Evolutionary conservation across 2,329 filamentous ascomycete genomes (phyloP).

Genomic region (Botrytis porri): DNA sequence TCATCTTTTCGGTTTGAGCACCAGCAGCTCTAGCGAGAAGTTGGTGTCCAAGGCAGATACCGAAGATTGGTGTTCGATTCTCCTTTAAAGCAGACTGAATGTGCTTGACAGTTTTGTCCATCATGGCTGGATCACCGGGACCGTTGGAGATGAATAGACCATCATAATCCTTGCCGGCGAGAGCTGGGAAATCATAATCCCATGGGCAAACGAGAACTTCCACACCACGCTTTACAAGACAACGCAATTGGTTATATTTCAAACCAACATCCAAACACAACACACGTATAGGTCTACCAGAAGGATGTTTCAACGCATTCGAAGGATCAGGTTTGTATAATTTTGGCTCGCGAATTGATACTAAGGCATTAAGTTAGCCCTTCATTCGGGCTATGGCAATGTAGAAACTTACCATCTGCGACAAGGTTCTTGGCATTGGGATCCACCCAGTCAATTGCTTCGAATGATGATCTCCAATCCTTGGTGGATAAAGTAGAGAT

Average conservation of each 20-base stretch:
- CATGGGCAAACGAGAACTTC: slow-evolving; percentile 94
- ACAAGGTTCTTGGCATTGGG: slow-evolving; percentile 93
- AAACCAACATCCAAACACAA: slow-evolving; percentile 94
- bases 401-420: slow-evolving; percentile 72
- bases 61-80: slow-evolving; percentile 83
- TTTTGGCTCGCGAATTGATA: slow-evolving; percentile 83
- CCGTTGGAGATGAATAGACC: slow-evolving; percentile 98
- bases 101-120: slow-evolving; percentile 76
- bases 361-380: slow-evolving; percentile 53
- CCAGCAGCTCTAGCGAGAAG: slow-evolving; percentile 85
- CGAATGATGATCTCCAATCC: slow-evolving; percentile 59
- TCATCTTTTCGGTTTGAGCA: slow-evolving; percentile 89
- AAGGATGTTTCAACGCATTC: slow-evolving; percentile 77
- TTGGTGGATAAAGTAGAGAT: slow-evolving; percentile 42
- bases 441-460: slow-evolving; percentile 82
- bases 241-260: slow-evolving; percentile 97
- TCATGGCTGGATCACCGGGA: slow-evolving; percentile 87
- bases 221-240: slow-evolving; percentile 84
- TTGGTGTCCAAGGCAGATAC: slow-evolving; percentile 95
- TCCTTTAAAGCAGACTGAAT: slow-evolving; percentile 73
- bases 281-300: slow-evolving; percentile 81
- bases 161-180: slow-evolving; percentile 82
- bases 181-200: slow-evolving; percentile 83
- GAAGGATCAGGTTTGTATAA: slow-evolving; percentile 75
- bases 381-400: slow-evolving; percentile 27